These are phyloP conservation scores for Penicillium palitans DNA, from an alignment of 2,329 filamentous ascomycete species.

Conservation along the genomic window DNA sequence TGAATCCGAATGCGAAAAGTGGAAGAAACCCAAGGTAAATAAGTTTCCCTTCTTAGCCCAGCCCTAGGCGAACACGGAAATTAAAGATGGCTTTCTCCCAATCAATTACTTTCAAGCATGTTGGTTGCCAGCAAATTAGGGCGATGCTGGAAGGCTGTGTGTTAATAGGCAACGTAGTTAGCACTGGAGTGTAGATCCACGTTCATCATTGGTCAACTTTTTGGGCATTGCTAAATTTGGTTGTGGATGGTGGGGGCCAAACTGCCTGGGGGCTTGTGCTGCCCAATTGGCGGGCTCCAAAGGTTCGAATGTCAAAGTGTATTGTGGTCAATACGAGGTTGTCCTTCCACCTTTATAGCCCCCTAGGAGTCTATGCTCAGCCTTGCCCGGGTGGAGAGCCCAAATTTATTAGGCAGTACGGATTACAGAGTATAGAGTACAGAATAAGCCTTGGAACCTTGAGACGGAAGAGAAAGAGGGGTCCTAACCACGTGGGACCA, in stretches of 20 bases:
- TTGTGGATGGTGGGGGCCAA: not conserved
- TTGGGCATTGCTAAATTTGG: not conserved
- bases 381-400: not conserved
- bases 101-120: not conserved
- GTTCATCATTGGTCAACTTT: not conserved
- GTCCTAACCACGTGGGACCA: not conserved
- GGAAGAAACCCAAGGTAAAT: conserved; percentile 1
- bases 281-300: not conserved
- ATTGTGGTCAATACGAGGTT: not conserved
- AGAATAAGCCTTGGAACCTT: too few relatives aligned
- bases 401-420: not conserved
- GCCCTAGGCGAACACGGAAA: not conserved
- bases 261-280: not conserved
- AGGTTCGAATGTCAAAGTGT: not conserved
- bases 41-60: not conserved
- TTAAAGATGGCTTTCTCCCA: not conserved
- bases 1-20: not conserved
- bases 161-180: not conserved
- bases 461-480: too few relatives aligned
- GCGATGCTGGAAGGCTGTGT: conserved; percentile 1
- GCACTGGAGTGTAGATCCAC: not conserved
- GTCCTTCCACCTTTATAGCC: not conserved
- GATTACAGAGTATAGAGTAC: not conserved
- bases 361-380: not conserved
- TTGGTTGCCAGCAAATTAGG: not conserved